These are phyloP conservation scores for Ustilago xerochloae DNA, from an alignment of 1,284 basidiomycete species.

Conservation along the genomic window DNA sequence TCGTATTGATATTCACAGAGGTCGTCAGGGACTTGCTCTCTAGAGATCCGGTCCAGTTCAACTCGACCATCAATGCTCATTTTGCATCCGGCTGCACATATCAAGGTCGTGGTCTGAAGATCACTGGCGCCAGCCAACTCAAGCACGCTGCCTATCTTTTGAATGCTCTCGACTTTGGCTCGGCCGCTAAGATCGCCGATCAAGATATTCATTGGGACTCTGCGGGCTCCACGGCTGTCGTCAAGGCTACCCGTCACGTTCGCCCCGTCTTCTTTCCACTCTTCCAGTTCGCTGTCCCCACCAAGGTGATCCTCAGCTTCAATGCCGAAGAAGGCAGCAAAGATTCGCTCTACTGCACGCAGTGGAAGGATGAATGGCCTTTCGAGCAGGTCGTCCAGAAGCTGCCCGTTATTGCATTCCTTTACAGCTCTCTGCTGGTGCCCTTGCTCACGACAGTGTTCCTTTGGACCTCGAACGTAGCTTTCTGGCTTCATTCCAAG, in stretches of 20 bases:
- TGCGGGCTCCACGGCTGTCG: constrained; percentile 27
- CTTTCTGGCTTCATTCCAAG: constrained; percentile 40
- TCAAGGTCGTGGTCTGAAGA: constrained; percentile 48
- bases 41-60: constrained; percentile 48
- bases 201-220: constrained; percentile 45
- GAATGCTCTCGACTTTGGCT: constrained; percentile 49
- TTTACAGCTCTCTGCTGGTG: constrained; percentile 32
- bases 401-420: constrained; percentile 20
- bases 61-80: constrained; percentile 52
- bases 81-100: constrained; percentile 46
- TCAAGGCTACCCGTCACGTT: constrained; percentile 40
- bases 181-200: constrained; percentile 29
- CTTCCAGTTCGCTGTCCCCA: constrained; percentile 45
- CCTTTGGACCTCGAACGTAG: constrained; percentile 37
- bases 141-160: constrained; percentile 49
- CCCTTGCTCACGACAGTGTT: constrained; percentile 37
- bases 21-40: constrained; percentile 43
- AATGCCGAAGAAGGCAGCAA: constrained; percentile 26
- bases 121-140: constrained; percentile 46
- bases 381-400: constrained; percentile 21
- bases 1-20: too few species aligned
- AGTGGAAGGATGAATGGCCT: constrained; percentile 50
- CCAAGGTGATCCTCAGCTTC: constrained; percentile 38
- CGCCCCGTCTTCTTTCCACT: constrained; percentile 51
- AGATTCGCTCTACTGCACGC: constrained; percentile 47